A percentile compares a stretch with the other conserved stretches of the same genome.
These are phyloP conservation scores for Aureobasidium uvarum DNA, from an alignment of 2,329 filamentous ascomycete species.

Conservation along the genomic window DNA sequence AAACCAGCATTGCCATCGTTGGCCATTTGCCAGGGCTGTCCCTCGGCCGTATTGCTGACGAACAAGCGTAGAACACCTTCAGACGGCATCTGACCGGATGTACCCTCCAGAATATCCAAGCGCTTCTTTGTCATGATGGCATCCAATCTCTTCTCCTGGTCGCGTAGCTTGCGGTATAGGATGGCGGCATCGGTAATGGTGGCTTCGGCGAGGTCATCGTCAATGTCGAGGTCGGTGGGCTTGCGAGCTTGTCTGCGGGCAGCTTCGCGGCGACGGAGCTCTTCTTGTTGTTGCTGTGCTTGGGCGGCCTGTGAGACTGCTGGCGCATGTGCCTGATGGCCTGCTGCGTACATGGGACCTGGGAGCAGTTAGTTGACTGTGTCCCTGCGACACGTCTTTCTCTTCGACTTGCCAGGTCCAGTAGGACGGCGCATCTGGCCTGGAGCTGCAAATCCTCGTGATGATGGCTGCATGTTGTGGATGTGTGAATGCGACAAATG, in stretches of 20 bases:
- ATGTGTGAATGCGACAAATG: neutral
- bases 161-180: constrained; percentile 79
- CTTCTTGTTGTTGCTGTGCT: constrained; percentile 47
- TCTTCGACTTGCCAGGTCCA: neutral
- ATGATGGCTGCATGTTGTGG: constrained; percentile 21
- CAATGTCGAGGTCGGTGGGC: constrained; percentile 92
- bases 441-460: constrained; percentile 18
- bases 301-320: constrained; percentile 47
- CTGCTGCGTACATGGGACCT: constrained; percentile 44
- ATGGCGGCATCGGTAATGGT: constrained; percentile 78
- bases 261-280: constrained; percentile 54
- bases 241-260: constrained; percentile 80
- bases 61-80: constrained; percentile 86
- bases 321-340: constrained; percentile 53
- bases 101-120: constrained; percentile 79
- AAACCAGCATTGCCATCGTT: constrained; percentile 47
- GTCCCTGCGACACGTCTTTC: neutral
- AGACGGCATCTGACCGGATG: constrained; percentile 17
- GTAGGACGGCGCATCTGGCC: constrained; percentile 14
- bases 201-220: constrained; percentile 76
- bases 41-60: constrained; percentile 92
- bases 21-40: constrained; percentile 85
- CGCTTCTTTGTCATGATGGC: constrained; percentile 92
- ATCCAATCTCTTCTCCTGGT: constrained; percentile 84
- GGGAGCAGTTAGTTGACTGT: neutral